Base-by-base conservation (phyloP, 257 asterid species). In the Penstemon eatonii region DNA sequence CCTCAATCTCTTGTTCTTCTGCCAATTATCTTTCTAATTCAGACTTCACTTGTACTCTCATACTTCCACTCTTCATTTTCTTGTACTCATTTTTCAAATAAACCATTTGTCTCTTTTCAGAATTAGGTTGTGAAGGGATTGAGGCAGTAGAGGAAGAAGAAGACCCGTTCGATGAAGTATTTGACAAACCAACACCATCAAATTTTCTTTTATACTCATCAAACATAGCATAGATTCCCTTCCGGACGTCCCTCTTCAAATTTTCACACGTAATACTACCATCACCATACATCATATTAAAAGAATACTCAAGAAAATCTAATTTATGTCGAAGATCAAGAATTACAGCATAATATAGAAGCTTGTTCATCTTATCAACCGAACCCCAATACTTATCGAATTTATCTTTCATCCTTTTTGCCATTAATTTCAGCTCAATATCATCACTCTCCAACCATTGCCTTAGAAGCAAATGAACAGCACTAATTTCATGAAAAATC, bases 331-430 rank as follows among this genome's bases (percentile, higher is more conserved):
- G 6, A 0, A 8, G 60, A 45, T 72, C 71, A 42, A 73, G 66
- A 6, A 58, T 18, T 19, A 51, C 33, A 0, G 33, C 33, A 42
- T 49, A 39, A 54, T 38, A 63, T 6, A 56, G 13, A 1, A 71
- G 7, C 36, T 15, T 52, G 56, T 63, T 71, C 50, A 63, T 13
- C 8, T 63, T 63, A 0, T 71, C 46, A 42, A 45, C 37, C 7
- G 66, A 43, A 12, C 76, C 41, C 66, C 58, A 58, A 68, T 68
- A 57, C 45, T 44, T 71, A n/a, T 56, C 47, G 37, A 46, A n/a
- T 25, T 49, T 66, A 25, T 19, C 56, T 25, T 57, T 56, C 67
- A 65, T 58, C 7, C 15, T 57, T 3, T 18, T 57, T 11, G 18
- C 18, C 18, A 15, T 15, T 15, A 15, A 15, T 15, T 15, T 15